phyloP scores from a whole-genome alignment of 495 filamentous ascomycete species.

The Barbatosphaeria neglecta region DNA sequence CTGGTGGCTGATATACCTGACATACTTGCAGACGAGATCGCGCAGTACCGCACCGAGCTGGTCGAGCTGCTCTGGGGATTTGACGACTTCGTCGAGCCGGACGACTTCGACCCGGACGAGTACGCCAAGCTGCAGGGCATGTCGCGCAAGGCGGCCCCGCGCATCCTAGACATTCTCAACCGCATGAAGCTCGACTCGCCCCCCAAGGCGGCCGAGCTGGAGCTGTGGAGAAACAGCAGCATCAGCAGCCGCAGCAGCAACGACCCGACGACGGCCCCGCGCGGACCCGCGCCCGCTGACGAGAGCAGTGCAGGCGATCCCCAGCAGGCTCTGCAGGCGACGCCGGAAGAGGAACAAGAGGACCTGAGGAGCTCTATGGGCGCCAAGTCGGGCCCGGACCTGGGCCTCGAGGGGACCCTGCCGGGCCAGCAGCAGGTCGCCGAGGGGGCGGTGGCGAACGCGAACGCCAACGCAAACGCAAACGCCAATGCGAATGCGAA shows the following conservation, averaged over 20 bases:
- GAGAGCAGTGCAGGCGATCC: no score
- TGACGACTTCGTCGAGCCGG: conserved; percentile 28
- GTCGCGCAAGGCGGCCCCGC: conserved; percentile 23
- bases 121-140: conserved; percentile 23
- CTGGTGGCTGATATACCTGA: background rate
- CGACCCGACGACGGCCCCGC: no score
- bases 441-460: no score
- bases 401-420: conserved; percentile 10
- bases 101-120: conserved; percentile 25
- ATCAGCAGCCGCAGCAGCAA: no score
- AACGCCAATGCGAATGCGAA: background rate
- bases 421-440: conserved; percentile 2
- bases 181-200: conserved; percentile 24
- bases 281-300: no score
- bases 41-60: conserved; percentile 23
- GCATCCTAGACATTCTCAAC: conserved; percentile 24
- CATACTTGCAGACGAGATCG: conserved; percentile 22
- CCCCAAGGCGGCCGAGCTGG: conserved; percentile 3
- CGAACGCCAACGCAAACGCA: no score
- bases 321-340: no score
- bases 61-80: conserved; percentile 30
- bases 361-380: conserved; percentile 12
- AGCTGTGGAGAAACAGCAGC: no score
- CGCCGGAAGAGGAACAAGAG: no score
- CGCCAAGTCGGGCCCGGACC: conserved; percentile 13